Evolutionary conservation across 2,329 filamentous ascomycete genomes (phyloP).

Genomic region (Aspergillus sojae): DNA sequence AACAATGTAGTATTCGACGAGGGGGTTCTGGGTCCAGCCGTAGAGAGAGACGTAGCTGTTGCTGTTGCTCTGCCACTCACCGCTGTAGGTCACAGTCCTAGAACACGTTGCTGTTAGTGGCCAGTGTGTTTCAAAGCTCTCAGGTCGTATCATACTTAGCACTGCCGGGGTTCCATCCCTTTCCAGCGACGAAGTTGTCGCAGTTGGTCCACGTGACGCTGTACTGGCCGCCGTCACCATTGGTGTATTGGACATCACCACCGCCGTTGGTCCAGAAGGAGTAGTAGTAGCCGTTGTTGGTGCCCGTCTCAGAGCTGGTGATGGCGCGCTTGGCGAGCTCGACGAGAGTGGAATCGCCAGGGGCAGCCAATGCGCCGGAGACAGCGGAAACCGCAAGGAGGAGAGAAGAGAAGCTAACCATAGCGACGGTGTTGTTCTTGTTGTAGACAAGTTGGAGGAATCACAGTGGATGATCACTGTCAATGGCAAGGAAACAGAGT

Average conservation of each 20-base stretch:
- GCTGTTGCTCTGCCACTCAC: slow-evolving; percentile 31
- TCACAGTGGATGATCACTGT: background rate
- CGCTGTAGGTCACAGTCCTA: slow-evolving; percentile 32
- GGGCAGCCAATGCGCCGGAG: slow-evolving; percentile 13
- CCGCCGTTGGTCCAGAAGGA: slow-evolving; percentile 54
- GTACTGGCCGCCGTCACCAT: slow-evolving; percentile 50
- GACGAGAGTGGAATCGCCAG: background rate
- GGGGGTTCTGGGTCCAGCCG: slow-evolving; percentile 44
- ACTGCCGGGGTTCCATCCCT: slow-evolving; percentile 60
- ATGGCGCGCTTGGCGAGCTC: slow-evolving; percentile 16
- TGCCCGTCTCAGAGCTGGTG: slow-evolving; percentile 27
- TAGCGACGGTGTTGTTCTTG: background rate
- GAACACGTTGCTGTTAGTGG: background rate
- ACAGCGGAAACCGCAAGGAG: slow-evolving; percentile 12
- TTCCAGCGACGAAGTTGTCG: slow-evolving; percentile 61
- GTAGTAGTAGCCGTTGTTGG: slow-evolving; percentile 52
- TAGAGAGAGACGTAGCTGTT: slow-evolving; percentile 42
- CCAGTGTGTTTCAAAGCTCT: background rate
- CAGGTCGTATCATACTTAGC: slow-evolving; percentile 43
- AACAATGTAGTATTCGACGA: slow-evolving; percentile 45
- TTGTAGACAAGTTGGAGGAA: background rate
- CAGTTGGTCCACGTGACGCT: slow-evolving; percentile 49
- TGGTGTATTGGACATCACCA: slow-evolving; percentile 50
- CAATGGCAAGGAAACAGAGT: background rate
- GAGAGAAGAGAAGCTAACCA: slow-evolving; percentile 19